Evolutionary conservation across 192 early-diverging fungal genomes (phyloP).

Genomic region (Mortierella claussenii): DNA sequence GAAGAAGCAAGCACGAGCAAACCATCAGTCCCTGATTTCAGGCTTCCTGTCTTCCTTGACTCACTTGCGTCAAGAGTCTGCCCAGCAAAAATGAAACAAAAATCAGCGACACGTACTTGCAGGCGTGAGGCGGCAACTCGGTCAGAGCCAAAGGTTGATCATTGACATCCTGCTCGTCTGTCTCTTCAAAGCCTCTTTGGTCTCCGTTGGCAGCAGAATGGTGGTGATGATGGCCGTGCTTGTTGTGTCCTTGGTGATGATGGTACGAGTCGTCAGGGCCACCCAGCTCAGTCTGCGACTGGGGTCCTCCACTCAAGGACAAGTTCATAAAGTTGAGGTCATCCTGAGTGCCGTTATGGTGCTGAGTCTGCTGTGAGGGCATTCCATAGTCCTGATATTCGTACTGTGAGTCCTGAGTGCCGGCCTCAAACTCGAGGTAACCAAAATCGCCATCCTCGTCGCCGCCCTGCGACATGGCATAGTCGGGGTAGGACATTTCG

Average conservation of each 20-base stretch:
- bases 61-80: too few species aligned
- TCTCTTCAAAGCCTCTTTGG: slow-evolving; percentile 59
- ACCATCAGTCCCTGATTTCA: neutral
- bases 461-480: slow-evolving; percentile 54
- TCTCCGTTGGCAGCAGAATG: slow-evolving; percentile 15
- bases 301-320: slow-evolving; percentile 39
- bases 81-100: slow-evolving; percentile 2
- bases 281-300: slow-evolving; percentile 42
- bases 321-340: slow-evolving; percentile 60
- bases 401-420: slow-evolving; percentile 74
- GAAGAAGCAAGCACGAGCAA: neutral
- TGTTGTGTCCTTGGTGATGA: slow-evolving; percentile 20
- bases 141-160: slow-evolving; percentile 59
- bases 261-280: slow-evolving; percentile 11
- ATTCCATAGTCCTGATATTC: slow-evolving; percentile 68
- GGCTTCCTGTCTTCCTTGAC: too few species aligned
- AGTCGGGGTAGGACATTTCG: slow-evolving; percentile 46
- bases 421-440: slow-evolving; percentile 66
- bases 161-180: slow-evolving; percentile 65
- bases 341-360: slow-evolving; percentile 47
- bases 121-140: slow-evolving; percentile 84
- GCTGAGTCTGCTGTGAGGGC: slow-evolving; percentile 56
- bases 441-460: slow-evolving; percentile 62
- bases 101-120: slow-evolving; percentile 50
- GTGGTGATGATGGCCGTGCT: slow-evolving; percentile 5